A percentile compares a stretch with the other conserved stretches of the same genome.
Evolutionary conservation across 495 filamentous ascomycete species (phyloP).

Genomic region (Filosporella fistucella): DNA sequence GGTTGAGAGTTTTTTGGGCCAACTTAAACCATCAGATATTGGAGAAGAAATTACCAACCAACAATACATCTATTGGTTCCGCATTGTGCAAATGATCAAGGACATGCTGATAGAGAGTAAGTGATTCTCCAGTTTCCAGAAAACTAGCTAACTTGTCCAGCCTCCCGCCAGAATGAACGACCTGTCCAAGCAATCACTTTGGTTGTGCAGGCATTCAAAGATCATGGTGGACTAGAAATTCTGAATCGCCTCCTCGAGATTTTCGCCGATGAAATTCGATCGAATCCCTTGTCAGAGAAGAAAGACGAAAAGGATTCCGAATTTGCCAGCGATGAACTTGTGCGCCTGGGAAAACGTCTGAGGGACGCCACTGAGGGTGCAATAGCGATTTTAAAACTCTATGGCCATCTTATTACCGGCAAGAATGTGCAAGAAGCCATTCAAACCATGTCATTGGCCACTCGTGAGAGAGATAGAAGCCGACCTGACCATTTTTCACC

Average conservation of each 20-base stretch:
- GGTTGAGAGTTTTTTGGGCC: conserved; percentile 62
- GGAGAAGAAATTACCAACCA: conserved; percentile 30
- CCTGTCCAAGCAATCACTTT: conserved; percentile 69
- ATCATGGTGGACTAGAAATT: conserved; percentile 65
- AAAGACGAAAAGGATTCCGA: conserved; percentile 15
- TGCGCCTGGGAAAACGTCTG: no score
- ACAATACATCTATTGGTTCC: conserved; percentile 79
- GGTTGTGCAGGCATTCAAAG: conserved; percentile 82
- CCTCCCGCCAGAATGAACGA: conserved; percentile 48
- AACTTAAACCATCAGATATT: conserved; percentile 41
- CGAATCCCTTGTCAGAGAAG: background rate
- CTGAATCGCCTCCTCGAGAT: conserved; percentile 67
- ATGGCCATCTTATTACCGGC: conserved; percentile 65
- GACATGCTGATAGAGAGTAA: conserved; percentile 73
- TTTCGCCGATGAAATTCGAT: conserved; percentile 64
- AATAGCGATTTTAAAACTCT: conserved; percentile 81
- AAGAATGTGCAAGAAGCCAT: conserved; percentile 79
- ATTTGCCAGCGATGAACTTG: conserved; percentile 27
- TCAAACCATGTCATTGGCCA: conserved; percentile 41
- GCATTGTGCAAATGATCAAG: conserved; percentile 70
- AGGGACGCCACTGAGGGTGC: conserved; percentile 57
- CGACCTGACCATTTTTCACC: conserved; percentile 64
- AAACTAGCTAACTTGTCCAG: conserved; percentile 14
- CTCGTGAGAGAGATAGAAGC: conserved; percentile 44
- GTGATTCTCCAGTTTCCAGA: conserved; percentile 2